Percentiles rank a stretch among this genome's conserved stretches.
Evolutionary conservation across 139 green algal species (phyloP).

Genomic region (Picochlorum costavermella): DNA sequence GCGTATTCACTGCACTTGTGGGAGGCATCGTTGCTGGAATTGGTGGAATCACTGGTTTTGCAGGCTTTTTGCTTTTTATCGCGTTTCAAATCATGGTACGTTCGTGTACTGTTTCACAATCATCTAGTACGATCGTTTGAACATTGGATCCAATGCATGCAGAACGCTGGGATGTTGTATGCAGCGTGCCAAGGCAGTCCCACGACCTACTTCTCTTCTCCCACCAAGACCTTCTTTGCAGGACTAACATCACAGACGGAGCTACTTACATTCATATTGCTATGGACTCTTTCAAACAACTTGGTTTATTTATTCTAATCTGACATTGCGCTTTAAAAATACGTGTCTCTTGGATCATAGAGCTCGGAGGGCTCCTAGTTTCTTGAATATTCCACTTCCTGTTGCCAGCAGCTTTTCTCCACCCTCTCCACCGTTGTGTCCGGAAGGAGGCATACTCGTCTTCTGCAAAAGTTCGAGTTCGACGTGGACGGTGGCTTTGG

Average conservation of each 20-base stretch:
- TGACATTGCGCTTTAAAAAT: too few species aligned
- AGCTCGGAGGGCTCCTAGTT: constrained; percentile 57
- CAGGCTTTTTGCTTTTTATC: constrained; percentile 37
- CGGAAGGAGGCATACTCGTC: background rate
- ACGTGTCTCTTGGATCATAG: constrained; percentile 24
- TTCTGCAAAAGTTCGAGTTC: constrained; percentile 37
- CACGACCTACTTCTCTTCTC: constrained; percentile 1
- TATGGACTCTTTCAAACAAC: constrained; percentile 46
- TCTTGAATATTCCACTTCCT: constrained; percentile 63
- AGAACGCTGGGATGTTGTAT: background rate
- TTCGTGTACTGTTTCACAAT: background rate
- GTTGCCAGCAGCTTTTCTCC: constrained; percentile 46
- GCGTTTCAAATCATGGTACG: constrained; percentile 22
- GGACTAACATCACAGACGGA: constrained; percentile 32
- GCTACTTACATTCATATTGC: constrained; percentile 47
- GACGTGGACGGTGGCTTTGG: constrained; percentile 41
- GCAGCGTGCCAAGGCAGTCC: too few species aligned
- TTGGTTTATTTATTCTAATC: constrained; percentile 37
- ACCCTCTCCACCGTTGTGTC: constrained; percentile 4
- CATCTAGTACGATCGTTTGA: constrained; percentile 2
- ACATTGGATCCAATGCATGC: constrained; percentile 4
- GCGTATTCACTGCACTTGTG: constrained; percentile 31
- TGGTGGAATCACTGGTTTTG: constrained; percentile 35
- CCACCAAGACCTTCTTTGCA: constrained; percentile 21
- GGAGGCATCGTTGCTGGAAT: constrained; percentile 32